Conservation (phyloP, 1,284 basidiomycete genomes). For the Boletus mariae region DNA sequence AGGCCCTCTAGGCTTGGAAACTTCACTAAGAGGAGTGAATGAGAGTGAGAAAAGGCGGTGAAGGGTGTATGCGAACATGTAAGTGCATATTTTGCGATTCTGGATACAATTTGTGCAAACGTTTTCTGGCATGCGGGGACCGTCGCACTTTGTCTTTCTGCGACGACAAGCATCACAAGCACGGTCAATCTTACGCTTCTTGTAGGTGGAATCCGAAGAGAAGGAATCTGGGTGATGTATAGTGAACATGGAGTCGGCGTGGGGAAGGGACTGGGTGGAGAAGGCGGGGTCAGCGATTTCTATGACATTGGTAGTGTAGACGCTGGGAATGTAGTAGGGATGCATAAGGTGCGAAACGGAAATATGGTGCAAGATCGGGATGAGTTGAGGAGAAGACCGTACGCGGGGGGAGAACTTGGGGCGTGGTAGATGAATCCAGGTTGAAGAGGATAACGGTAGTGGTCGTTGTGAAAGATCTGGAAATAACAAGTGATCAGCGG, state of each 20-base stretch:
- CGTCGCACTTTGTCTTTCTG: slow-evolving; percentile 70
- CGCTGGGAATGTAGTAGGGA: slow-evolving; percentile 11
- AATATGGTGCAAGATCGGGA: slow-evolving; percentile 1
- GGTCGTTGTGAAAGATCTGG: not conserved
- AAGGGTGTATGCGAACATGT: slow-evolving; percentile 48
- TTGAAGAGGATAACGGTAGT: not conserved
- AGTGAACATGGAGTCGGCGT: slow-evolving; percentile 9
- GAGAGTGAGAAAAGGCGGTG: not conserved
- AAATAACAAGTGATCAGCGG: not conserved
- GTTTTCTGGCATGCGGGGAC: slow-evolving; percentile 53
- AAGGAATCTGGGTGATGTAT: slow-evolving; percentile 6
- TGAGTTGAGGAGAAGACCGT: not conserved
- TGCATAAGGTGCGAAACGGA: slow-evolving; percentile 21
- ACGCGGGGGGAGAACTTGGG: not conserved
- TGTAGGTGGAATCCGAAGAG: slow-evolving; percentile 25
- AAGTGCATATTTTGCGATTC: slow-evolving; percentile 65
- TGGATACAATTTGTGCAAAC: slow-evolving; percentile 73
- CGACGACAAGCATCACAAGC: slow-evolving; percentile 71
- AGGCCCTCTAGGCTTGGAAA: slow-evolving; percentile 77
- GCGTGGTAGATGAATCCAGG: not conserved
- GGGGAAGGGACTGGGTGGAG: slow-evolving; percentile 1
- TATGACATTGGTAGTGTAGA: slow-evolving; percentile 27
- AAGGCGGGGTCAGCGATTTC: slow-evolving; percentile 27
- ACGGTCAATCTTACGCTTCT: slow-evolving; percentile 58
- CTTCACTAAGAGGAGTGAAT: slow-evolving; percentile 46